Evolutionary conservation across 1,284 basidiomycete species (phyloP), one percentile per base, ranked within the genome.

Genomic region (Bondarzewia mesenterica): DNA sequence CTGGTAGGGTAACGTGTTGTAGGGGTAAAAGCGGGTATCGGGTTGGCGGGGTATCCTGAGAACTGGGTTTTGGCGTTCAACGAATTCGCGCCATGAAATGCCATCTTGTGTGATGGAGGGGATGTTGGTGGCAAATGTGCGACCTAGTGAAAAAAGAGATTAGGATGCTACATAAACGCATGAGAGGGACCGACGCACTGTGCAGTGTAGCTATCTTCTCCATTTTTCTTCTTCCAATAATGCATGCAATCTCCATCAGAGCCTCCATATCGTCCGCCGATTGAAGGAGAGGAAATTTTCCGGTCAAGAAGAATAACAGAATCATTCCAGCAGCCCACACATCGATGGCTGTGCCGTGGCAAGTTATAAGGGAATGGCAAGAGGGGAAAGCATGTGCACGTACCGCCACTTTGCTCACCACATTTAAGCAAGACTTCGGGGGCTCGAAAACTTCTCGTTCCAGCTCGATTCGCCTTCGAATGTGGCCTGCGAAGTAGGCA

Each of bases 361-460:
- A 14, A 26, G 38, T 39, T 40, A 51, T 45, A 36, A 16, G 35
- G 26, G 50, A 37, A 29, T 39, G 47, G n/a, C 23, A 20, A 35
- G 20, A 42, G 35, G 51, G 26, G 36, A 26, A 16, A 8, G 25
- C 45, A 44, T 41, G 27, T 41, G 20, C 20, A 71, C 80, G 54
- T 59, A 93, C 93, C 89, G 52, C 91, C 90, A 4, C 86, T 88
- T 68, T 99, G 95, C 56, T 93, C 88, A 18, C 85, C 84, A 58
- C 95, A 99, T 66, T 99, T 99, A 43, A 99, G 68, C 22, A 99
- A 67, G 8, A 99, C 96, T 60, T 99, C 96, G 0, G 95, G 95
- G 0, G 95, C 94, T 49, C 95, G 83, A 65, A 99, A 99, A 0
- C 95, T 96, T 60, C 95, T 73, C 6, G 95, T 99, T 1, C 95